Percentiles rank a stretch among this genome's conserved stretches.
These are phyloP conservation scores for Cercospora beticola DNA, from an alignment of 2,329 filamentous ascomycete species.

Conservation along the genomic window DNA sequence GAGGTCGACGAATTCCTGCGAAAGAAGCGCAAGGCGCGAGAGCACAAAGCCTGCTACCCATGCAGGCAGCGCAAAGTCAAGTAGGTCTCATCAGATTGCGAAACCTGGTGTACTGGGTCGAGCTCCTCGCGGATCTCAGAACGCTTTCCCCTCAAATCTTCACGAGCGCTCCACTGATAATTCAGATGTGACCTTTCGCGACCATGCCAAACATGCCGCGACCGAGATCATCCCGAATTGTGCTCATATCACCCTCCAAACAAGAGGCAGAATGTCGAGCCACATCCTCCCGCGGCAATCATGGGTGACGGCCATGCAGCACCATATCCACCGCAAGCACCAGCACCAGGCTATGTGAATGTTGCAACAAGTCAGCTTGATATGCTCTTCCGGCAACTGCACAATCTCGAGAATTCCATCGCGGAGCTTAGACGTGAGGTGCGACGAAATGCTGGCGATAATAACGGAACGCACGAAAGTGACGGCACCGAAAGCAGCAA, in stretches of 20 bases:
- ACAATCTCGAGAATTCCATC: slow-evolving; percentile 49
- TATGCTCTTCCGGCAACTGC: slow-evolving; percentile 49
- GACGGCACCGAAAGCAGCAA: slow-evolving; percentile 22
- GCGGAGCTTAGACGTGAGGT: slow-evolving; percentile 43
- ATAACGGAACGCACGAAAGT: slow-evolving; percentile 21
- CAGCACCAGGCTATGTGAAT: slow-evolving; percentile 29
- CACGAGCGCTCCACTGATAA: background rate
- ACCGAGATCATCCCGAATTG: slow-evolving; percentile 52
- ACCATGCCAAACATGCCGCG: slow-evolving; percentile 53
- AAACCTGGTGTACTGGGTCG: background rate
- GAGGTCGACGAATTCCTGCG: slow-evolving; percentile 53
- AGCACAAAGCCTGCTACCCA: slow-evolving; percentile 55
- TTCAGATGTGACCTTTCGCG: slow-evolving; percentile 47
- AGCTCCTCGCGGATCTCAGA: background rate
- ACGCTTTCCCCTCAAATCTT: background rate
- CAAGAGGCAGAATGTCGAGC: slow-evolving; percentile 37
- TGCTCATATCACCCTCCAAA: slow-evolving; percentile 45
- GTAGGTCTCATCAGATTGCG: slow-evolving; percentile 21
- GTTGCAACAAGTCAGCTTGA: slow-evolving; percentile 47
- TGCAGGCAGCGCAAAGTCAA: slow-evolving; percentile 47
- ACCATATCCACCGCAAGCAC: slow-evolving; percentile 2
- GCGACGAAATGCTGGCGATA: slow-evolving; percentile 23
- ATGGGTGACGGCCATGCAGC: slow-evolving; percentile 27
- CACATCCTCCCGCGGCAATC: slow-evolving; percentile 13
- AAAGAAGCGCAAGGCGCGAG: slow-evolving; percentile 52